phyloP scores from a whole-genome alignment of 1,284 basidiomycete genomes.

The Xanthoconium separans region DNA sequence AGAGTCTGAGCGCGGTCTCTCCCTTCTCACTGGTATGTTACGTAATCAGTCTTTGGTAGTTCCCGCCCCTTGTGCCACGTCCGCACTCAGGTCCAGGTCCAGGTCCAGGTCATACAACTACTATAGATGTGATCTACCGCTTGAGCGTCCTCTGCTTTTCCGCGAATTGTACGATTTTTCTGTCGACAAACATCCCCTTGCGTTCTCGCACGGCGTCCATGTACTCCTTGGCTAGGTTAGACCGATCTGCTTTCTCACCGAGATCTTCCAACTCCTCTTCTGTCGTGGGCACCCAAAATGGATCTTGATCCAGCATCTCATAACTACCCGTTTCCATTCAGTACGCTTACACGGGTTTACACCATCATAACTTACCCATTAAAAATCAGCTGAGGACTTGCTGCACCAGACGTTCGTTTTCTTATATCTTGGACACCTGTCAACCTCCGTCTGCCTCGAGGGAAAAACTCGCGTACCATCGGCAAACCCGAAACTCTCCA shows the following conservation, averaged over 20 bases:
- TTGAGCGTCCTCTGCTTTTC: slow-evolving; percentile 98
- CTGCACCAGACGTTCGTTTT: slow-evolving; percentile 94
- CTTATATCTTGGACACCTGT: slow-evolving; percentile 69
- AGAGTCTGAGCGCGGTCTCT: slow-evolving; percentile 7
- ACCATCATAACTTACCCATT: slow-evolving; percentile 62
- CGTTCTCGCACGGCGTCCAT: slow-evolving; percentile 90
- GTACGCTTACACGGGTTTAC: slow-evolving; percentile 2
- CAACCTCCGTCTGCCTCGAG: not conserved
- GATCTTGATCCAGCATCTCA: slow-evolving; percentile 89
- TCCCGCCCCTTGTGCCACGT: slow-evolving; percentile 17
- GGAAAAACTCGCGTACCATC: slow-evolving; percentile 59
- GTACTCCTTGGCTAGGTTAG: slow-evolving; percentile 93
- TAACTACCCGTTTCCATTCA: slow-evolving; percentile 49
- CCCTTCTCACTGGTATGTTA: slow-evolving; percentile 18
- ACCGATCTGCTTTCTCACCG: slow-evolving; percentile 92
- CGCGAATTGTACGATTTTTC: slow-evolving; percentile 90
- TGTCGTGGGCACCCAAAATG: slow-evolving; percentile 99
- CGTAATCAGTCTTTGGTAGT: slow-evolving; percentile 17
- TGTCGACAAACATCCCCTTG: slow-evolving; percentile 95
- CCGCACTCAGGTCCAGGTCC: not conserved
- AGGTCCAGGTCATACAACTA: too few species aligned
- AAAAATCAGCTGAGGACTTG: slow-evolving; percentile 96
- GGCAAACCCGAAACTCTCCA: slow-evolving; percentile 97
- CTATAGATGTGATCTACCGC: slow-evolving; percentile 41
- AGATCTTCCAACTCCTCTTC: slow-evolving; percentile 97